Conservation (phyloP, 768 basidiomycete genomes). For the Hericium alpestre region DNA sequence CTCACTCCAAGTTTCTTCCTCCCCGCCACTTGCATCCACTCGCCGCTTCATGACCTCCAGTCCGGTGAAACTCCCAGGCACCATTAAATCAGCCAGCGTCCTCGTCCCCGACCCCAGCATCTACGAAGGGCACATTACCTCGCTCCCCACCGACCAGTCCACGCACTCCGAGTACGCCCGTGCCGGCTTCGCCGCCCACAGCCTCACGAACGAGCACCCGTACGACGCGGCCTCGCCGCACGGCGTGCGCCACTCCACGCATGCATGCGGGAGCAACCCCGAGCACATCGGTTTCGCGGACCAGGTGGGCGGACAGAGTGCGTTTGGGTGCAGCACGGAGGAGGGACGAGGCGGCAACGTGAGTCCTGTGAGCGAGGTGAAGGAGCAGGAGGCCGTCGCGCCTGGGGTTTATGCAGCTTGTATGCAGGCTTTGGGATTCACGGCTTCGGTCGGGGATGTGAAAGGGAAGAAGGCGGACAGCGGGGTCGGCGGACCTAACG, state of each 20-base stretch:
- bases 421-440: too few species aligned
- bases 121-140: not conserved
- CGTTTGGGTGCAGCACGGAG: not conserved
- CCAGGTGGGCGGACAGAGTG: conserved; percentile 21
- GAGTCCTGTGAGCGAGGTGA: too few species aligned
- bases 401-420: too few species aligned
- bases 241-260: not conserved
- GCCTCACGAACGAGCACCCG: not conserved
- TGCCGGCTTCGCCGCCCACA: not conserved
- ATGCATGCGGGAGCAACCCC: conserved; percentile 15
- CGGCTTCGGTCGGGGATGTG: too few species aligned
- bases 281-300: conserved; percentile 25
- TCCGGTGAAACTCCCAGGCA: too few species aligned
- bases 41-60: not conserved
- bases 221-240: not conserved
- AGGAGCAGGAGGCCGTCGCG: too few species aligned
- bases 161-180: not conserved
- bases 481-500: too few species aligned
- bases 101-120: not conserved
- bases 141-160: not conserved
- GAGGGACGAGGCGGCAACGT: not conserved
- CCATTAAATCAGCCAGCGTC: not conserved
- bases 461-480: too few species aligned
- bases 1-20: too few species aligned
- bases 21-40: not conserved